Base-by-base conservation (phyloP, 352 stramenopile species). In the Globisporangium polare region DNA sequence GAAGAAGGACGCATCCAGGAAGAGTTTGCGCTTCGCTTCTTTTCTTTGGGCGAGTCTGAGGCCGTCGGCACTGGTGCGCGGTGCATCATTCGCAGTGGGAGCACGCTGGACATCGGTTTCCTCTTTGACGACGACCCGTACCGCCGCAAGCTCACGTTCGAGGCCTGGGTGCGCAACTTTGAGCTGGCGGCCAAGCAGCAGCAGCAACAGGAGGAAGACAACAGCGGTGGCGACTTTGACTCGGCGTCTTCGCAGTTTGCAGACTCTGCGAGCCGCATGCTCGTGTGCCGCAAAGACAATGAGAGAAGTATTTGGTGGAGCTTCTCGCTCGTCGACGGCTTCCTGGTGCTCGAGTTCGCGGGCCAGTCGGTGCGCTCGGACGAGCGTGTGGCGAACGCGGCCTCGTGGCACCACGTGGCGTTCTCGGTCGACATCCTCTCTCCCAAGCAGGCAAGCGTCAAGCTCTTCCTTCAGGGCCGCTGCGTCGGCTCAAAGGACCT, bases 71-170 rank as follows among this genome's bases (percentile, higher is more conserved):
- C 8, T 58, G 72, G 80, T 5, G 83, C 74, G 51, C 78, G 71
- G 52, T 92, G 81, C 58, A 52, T 63, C 33, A 66, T 91, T 24
- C 74, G 68, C 29, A 57, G 67, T 7, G 85, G 85, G 17, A 83
- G 71, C 17, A 91, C 83, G 12, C 72, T 94, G 7, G 85, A 94
- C 39, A 67, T 94, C 45, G 83, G 74, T 43, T 74, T 80, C 12
- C 71, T 68, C 18, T 94, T 88, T 61, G 85, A 94, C 60, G 83
- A 94, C 29, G 85, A 94, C 49, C 85, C 85, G 55, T 94, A 92
- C 58, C 75, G 85, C 20, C 79, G 85, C 35, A 85, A 90, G 63
- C 65, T 94, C 45, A 91, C 85, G 8, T 74, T 92, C 35, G 85
- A 94, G 53, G 68, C 63, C n/a, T 94, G 85, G 85, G 58, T 91